phyloP scores from a whole-genome alignment of 2,329 filamentous ascomycete species.

The Fusarium virguliforme region DNA sequence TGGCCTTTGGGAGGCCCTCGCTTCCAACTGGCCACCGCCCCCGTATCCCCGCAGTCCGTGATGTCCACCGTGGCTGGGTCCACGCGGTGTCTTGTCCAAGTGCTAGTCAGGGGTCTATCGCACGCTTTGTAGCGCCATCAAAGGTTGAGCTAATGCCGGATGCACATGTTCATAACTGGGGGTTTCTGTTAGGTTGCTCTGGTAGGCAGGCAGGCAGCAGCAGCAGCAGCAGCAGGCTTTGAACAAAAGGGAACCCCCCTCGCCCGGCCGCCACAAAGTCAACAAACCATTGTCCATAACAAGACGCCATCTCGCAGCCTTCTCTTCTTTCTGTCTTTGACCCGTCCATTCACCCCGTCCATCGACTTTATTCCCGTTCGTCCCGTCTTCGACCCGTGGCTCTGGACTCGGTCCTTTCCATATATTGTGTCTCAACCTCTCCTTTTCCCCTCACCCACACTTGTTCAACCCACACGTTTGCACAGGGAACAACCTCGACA shows the following conservation, averaged over 20 bases:
- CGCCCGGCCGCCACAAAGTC: conserved; percentile 24
- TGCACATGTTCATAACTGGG: conserved; percentile 41
- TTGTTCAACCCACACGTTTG: conserved; percentile 3
- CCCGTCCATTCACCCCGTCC: neutral
- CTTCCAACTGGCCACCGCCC: conserved; percentile 49
- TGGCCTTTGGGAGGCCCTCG: conserved; percentile 27
- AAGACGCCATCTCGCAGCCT: conserved; percentile 18
- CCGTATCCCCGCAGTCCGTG: conserved; percentile 43
- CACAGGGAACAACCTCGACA: conserved; percentile 9
- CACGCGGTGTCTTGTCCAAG: conserved; percentile 47
- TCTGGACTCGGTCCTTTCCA: conserved; percentile 5
- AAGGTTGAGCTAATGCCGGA: conserved; percentile 41
- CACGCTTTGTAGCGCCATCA: conserved; percentile 40
- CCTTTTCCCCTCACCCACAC: conserved; percentile 8
- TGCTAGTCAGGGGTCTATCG: conserved; percentile 52
- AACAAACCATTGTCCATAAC: conserved; percentile 34
- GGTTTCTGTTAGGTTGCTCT: conserved; percentile 4
- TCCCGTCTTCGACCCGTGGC: neutral
- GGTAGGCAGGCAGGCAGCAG: too few species aligned
- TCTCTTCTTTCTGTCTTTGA: conserved; percentile 16
- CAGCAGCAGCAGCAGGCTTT: neutral
- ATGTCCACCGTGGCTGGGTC: conserved; percentile 44
- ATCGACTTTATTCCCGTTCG: conserved; percentile 16
- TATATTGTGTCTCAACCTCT: conserved; percentile 27
- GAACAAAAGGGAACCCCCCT: conserved; percentile 42